Percentiles rank a stretch among this genome's conserved stretches.
Evolutionary conservation across 169 alveolate genomes (phyloP).

Genomic region (Babesia bigemina): DNA sequence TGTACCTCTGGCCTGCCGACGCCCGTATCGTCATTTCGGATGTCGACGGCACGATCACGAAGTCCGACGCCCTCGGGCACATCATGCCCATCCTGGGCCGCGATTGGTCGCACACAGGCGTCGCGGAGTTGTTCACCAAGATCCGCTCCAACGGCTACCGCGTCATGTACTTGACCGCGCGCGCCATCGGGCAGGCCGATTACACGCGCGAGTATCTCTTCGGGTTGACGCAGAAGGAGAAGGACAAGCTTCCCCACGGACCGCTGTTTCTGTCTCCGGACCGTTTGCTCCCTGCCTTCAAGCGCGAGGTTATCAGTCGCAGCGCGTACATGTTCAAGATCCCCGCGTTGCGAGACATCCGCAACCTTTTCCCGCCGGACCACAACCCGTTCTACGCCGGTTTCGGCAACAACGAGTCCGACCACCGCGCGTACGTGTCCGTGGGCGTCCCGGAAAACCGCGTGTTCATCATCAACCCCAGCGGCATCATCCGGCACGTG

Average conservation of each 20-base stretch:
- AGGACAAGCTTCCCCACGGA: conserved; percentile 88
- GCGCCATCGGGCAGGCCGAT: conserved; percentile 97
- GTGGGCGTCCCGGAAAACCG: conserved; percentile 92
- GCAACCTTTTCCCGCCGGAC: conserved; percentile 89
- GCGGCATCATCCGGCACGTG: conserved; percentile 86
- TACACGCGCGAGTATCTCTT: conserved; percentile 91
- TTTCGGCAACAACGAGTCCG: conserved; percentile 97
- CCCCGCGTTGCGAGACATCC: conserved; percentile 91
- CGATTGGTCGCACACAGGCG: conserved; percentile 97
- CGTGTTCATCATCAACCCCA: conserved; percentile 88
- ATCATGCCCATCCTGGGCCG: conserved; percentile 95
- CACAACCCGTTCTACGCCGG: conserved; percentile 95
- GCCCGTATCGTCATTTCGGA: conserved; percentile 94
- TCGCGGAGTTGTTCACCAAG: conserved; percentile 90
- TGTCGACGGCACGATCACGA: conserved; percentile 97
- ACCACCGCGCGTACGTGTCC: conserved; percentile 88
- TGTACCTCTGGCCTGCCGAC: conserved; percentile 91
- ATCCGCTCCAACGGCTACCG: conserved; percentile 91
- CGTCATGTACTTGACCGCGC: conserved; percentile 94
- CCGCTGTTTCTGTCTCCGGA: conserved; percentile 97
- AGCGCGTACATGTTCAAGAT: conserved; percentile 94
- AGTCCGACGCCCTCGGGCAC: conserved; percentile 96
- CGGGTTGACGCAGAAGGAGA: conserved; percentile 85
- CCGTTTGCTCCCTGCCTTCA: conserved; percentile 91
- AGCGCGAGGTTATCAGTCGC: conserved; percentile 95